Evolutionary conservation across 805 yeast genomes (phyloP).

Genomic region (Metschnikowia corniflorae): DNA sequence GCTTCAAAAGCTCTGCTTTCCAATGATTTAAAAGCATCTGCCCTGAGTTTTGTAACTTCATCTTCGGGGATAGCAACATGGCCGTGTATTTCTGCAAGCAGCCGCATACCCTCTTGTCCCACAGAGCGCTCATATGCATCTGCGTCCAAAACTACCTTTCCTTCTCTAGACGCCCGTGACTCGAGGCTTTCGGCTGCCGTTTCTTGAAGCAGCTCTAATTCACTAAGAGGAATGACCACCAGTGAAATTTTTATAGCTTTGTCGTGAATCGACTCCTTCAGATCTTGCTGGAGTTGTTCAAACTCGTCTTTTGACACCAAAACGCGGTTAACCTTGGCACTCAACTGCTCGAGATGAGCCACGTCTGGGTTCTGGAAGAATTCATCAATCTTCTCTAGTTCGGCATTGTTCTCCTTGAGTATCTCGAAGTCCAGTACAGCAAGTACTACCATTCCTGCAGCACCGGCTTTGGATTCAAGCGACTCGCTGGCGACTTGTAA

Average conservation of each 20-base stretch:
- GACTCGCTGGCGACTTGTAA: conserved; percentile 10
- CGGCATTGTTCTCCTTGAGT: conserved; percentile 10
- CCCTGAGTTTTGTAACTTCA: conserved; percentile 8
- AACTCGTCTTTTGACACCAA: conserved; percentile 6
- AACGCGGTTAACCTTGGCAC: conserved; percentile 7
- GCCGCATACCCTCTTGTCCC: conserved; percentile 7
- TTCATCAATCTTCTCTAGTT: conserved; percentile 2
- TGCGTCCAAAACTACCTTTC: conserved; percentile 7
- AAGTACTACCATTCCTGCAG: conserved; percentile 15
- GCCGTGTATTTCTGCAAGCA: conserved; percentile 9
- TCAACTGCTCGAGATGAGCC: conserved; percentile 5
- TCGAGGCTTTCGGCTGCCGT: conserved; percentile 9
- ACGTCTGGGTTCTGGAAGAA: conserved; percentile 11
- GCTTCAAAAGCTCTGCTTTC: conserved; percentile 10
- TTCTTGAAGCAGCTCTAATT: conserved; percentile 6
- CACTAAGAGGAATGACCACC: conserved; percentile 11
- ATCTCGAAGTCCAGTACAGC: conserved; percentile 18
- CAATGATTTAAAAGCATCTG: conserved; percentile 9
- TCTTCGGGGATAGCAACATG: conserved; percentile 2
- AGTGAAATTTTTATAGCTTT: conserved; percentile 12
- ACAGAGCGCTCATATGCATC: conserved; percentile 2
- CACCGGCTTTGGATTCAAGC: conserved; percentile 17
- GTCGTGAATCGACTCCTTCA: conserved; percentile 13
- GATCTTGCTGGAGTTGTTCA: conserved; percentile 5
- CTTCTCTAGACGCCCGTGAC: conserved; percentile 8